Conservation (phyloP, 2,329 filamentous ascomycete genomes). For the Didymosphaeria variabile region DNA sequence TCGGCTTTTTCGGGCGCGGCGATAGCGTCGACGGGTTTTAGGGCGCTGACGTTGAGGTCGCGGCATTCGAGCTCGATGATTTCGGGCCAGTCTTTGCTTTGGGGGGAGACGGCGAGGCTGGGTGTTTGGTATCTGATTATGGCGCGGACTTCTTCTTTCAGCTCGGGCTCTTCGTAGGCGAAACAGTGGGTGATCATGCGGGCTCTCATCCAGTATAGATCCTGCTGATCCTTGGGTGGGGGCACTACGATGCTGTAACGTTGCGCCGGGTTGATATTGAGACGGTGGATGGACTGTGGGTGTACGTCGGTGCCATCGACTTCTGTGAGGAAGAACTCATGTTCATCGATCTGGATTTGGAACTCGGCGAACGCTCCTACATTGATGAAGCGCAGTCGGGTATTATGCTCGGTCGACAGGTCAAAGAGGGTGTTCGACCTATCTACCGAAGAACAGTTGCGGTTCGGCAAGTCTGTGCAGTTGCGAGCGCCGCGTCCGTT, state of each 20-base stretch:
- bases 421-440: slow-evolving; percentile 40
- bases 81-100: slow-evolving; percentile 62
- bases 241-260: slow-evolving; percentile 72
- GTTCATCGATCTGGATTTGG: slow-evolving; percentile 69
- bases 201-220: slow-evolving; percentile 60
- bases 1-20: slow-evolving; percentile 59
- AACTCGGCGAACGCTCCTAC: slow-evolving; percentile 72
- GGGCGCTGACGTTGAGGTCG: slow-evolving; percentile 60
- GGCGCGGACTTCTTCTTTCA: slow-evolving; percentile 59
- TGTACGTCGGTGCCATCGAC: slow-evolving; percentile 71
- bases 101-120: slow-evolving; percentile 30
- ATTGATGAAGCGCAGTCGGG: slow-evolving; percentile 76
- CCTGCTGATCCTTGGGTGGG: slow-evolving; percentile 53
- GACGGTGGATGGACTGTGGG: slow-evolving; percentile 62
- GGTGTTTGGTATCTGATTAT: slow-evolving; percentile 57
- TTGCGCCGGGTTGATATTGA: slow-evolving; percentile 74
- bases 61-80: slow-evolving; percentile 59
- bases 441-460: slow-evolving; percentile 48
- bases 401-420: slow-evolving; percentile 63
- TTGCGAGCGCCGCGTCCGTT: slow-evolving; percentile 52
- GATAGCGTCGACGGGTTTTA: slow-evolving; percentile 56
- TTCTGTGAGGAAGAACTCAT: slow-evolving; percentile 69
- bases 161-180: slow-evolving; percentile 59
- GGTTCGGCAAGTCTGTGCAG: slow-evolving; percentile 48
- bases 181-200: slow-evolving; percentile 70